Evolutionary conservation across 257 asterid species (phyloP).

Genomic region (Scutellaria galericulata): DNA sequence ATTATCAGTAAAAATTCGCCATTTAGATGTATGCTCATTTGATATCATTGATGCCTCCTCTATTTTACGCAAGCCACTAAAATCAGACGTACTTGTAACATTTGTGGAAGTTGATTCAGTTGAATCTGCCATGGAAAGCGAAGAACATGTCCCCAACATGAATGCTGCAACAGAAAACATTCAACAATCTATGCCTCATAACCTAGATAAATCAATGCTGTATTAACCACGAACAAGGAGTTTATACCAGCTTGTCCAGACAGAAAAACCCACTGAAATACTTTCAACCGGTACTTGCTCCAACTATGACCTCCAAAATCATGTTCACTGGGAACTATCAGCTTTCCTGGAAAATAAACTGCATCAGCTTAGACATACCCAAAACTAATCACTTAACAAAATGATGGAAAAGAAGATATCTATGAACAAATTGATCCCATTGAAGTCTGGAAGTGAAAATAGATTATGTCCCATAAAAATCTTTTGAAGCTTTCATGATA

Average conservation of each 20-base stretch:
- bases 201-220: neutral
- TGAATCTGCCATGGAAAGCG: slow-evolving; percentile 71
- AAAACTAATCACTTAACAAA: slow-evolving; percentile 7
- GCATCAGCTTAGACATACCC: slow-evolving; percentile 18
- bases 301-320: slow-evolving; percentile 51
- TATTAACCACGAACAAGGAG: slow-evolving; percentile 9
- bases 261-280: slow-evolving; percentile 62
- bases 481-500: neutral
- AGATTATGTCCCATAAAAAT: neutral
- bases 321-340: slow-evolving; percentile 36
- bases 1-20: slow-evolving; percentile 92
- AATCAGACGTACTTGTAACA: slow-evolving; percentile 41
- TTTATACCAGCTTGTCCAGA: slow-evolving; percentile 75
- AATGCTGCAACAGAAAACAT: slow-evolving; percentile 52
- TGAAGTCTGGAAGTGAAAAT: slow-evolving; percentile 4
- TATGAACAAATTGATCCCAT: slow-evolving; percentile 3
- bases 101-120: slow-evolving; percentile 47
- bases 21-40: slow-evolving; percentile 90
- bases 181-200: slow-evolving; percentile 11
- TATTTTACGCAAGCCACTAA: slow-evolving; percentile 53
- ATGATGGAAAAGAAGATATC: neutral
- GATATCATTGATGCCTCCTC: slow-evolving; percentile 85
- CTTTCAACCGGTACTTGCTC: slow-evolving; percentile 41
- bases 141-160: slow-evolving; percentile 58
- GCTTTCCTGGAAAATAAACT: slow-evolving; percentile 44